Conservation (phyloP, 2,329 filamentous ascomycete genomes). For the Pseudogymnoascus sp. region DNA sequence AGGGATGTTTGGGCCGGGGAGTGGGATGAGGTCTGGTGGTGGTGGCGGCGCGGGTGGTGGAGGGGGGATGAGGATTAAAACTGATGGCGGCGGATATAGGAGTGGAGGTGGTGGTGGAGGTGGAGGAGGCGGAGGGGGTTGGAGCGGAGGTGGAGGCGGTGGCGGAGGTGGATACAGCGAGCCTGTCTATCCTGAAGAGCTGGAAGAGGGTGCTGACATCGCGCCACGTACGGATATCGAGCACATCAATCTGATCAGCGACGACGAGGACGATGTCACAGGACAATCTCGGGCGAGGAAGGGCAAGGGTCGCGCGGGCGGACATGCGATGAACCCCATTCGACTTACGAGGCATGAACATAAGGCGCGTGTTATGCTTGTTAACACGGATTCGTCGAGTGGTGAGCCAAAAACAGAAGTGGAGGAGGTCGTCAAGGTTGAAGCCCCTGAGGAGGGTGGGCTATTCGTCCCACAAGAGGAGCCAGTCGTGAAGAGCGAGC, state of each 20-base stretch:
- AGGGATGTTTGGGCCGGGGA: constrained; percentile 12
- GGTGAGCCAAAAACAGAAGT: background rate
- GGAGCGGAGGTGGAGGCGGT: background rate
- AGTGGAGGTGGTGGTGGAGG: constrained; percentile 13
- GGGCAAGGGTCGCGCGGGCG: constrained; percentile 14
- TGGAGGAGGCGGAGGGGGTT: constrained; percentile 10
- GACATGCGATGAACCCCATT: constrained; percentile 21
- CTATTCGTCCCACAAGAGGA: constrained; percentile 2
- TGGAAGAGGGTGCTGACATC: constrained; percentile 18
- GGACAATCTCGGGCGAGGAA: constrained; percentile 6
- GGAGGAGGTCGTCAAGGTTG: background rate
- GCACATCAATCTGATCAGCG: constrained; percentile 20
- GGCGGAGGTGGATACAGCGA: constrained; percentile 11
- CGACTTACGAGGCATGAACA: constrained; percentile 26
- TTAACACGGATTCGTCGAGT: constrained; percentile 19
- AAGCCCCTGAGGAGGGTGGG: constrained; percentile 3
- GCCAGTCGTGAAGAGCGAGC: background rate
- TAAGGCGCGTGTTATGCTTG: constrained; percentile 23
- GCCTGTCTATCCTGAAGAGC: constrained; percentile 23
- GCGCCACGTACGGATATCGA: constrained; percentile 24
- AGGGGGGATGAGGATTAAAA: constrained; percentile 25
- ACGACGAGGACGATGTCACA: constrained; percentile 17
- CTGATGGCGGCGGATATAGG: background rate
- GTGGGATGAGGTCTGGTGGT: background rate
- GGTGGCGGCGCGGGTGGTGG: constrained; percentile 17